A percentile compares a stretch with the other conserved stretches of the same genome.
These are phyloP conservation scores for Heliocybe sulcata DNA, from an alignment of 1,284 basidiomycete species.

Conservation along the genomic window DNA sequence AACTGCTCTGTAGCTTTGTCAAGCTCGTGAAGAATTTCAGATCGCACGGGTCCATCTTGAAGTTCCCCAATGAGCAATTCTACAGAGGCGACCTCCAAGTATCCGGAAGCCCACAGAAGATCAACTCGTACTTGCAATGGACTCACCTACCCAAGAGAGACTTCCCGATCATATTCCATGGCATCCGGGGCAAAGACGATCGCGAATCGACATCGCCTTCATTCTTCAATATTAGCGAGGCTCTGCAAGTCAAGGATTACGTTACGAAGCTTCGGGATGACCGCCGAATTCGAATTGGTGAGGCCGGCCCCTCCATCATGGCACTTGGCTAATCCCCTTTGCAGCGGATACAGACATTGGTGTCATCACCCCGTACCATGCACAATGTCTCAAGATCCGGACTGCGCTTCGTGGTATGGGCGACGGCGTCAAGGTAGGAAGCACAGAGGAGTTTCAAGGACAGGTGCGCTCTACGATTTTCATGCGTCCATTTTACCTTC, in stretches of 20 bases:
- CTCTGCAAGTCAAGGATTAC: slow-evolving; percentile 45
- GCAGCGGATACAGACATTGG: slow-evolving; percentile 43
- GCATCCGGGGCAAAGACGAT: slow-evolving; percentile 49
- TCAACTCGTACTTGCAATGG: slow-evolving; percentile 15
- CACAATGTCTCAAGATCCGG: slow-evolving; percentile 46
- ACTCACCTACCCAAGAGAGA: slow-evolving; percentile 24
- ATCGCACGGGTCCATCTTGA: slow-evolving; percentile 46
- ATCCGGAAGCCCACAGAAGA: slow-evolving; percentile 27
- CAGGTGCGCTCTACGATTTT: slow-evolving; percentile 33
- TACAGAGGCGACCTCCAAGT: slow-evolving; percentile 45
- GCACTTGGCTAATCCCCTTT: slow-evolving; percentile 16
- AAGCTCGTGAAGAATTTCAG: slow-evolving; percentile 56
- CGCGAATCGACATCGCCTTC: slow-evolving; percentile 57
- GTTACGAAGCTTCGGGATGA: slow-evolving; percentile 23
- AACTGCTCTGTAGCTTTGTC: slow-evolving; percentile 35
- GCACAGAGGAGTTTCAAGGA: slow-evolving; percentile 62
- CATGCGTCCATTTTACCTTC: not conserved
- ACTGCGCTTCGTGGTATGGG: slow-evolving; percentile 16
- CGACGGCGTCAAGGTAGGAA: slow-evolving; percentile 51
- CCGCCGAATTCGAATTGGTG: slow-evolving; percentile 29
- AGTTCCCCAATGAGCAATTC: slow-evolving; percentile 49
- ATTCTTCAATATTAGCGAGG: slow-evolving; percentile 59
- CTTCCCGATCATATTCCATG: slow-evolving; percentile 57
- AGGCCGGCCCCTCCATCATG: too few species aligned
- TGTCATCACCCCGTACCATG: slow-evolving; percentile 56